Evolutionary conservation across 371 early-diverging fungal genomes (phyloP).

Genomic region (Mortierella sp.): DNA sequence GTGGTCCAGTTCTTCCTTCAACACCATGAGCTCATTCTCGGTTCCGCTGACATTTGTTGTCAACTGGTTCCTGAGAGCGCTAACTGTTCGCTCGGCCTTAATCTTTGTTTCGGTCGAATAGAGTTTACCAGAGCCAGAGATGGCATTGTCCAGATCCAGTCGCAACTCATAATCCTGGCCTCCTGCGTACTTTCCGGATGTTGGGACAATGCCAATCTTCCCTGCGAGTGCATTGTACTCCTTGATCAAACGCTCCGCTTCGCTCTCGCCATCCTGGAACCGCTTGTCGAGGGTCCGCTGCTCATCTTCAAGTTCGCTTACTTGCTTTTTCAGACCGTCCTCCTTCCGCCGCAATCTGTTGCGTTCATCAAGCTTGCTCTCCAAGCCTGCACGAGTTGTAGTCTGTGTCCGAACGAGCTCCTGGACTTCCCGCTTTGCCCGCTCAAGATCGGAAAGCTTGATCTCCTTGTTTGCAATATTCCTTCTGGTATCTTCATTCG

Average conservation of each 20-base stretch:
- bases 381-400: slow-evolving; percentile 39
- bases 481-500: slow-evolving; percentile 29
- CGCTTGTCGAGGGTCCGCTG: slow-evolving; percentile 31
- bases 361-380: slow-evolving; percentile 45
- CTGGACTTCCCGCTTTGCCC: slow-evolving; percentile 38
- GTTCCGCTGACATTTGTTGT: slow-evolving; percentile 28
- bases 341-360: slow-evolving; percentile 38
- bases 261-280: slow-evolving; percentile 21
- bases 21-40: slow-evolving; percentile 16
- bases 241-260: slow-evolving; percentile 31
- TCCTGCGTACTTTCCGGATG: slow-evolving; percentile 35
- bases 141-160: slow-evolving; percentile 33
- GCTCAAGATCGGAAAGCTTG: slow-evolving; percentile 36
- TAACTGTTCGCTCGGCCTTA: slow-evolving; percentile 30
- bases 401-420: slow-evolving; percentile 47
- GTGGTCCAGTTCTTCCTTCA: slow-evolving; percentile 33
- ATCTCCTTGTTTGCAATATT: slow-evolving; percentile 18
- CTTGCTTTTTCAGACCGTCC: slow-evolving; percentile 32
- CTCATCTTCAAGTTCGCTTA: slow-evolving; percentile 29
- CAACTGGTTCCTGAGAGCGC: slow-evolving; percentile 35
- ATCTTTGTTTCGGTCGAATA: slow-evolving; percentile 38
- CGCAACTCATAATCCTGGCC: slow-evolving; percentile 46
- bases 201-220: slow-evolving; percentile 39
- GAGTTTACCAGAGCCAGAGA: slow-evolving; percentile 22
- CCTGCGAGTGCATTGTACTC: slow-evolving; percentile 48